Evolutionary conservation across 371 early-diverging fungal species (phyloP).

Genomic region (Rhizopus sp.): DNA sequence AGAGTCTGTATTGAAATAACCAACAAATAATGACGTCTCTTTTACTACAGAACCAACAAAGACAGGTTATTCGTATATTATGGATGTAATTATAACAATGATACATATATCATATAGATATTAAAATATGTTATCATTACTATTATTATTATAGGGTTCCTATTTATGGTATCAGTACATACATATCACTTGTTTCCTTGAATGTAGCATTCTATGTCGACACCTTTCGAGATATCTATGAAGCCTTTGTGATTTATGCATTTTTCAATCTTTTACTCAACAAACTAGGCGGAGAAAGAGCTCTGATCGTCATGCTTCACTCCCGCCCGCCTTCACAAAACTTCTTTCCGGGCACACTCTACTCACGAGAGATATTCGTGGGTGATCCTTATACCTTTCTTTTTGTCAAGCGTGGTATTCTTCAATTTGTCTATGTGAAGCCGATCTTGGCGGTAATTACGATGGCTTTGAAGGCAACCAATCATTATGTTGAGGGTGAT

Average conservation of each 20-base stretch:
- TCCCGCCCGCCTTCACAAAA: constrained; percentile 77
- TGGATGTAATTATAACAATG: constrained; percentile 69
- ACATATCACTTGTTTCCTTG: constrained; percentile 75
- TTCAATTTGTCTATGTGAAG: constrained; percentile 93
- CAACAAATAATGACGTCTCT: background rate
- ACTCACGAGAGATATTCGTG: constrained; percentile 80
- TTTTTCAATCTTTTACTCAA: constrained; percentile 90
- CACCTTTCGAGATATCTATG: constrained; percentile 92
- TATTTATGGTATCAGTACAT: constrained; percentile 87
- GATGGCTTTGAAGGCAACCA: constrained; percentile 76
- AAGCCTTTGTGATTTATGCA: constrained; percentile 96
- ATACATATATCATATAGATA: background rate
- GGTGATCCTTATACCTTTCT: constrained; percentile 89
- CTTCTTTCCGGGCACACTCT: constrained; percentile 82
- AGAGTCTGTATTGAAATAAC: background rate
- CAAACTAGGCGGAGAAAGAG: constrained; percentile 93
- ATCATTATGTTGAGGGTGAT: constrained; percentile 81
- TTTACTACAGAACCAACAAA: constrained; percentile 69
- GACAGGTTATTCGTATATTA: constrained; percentile 84
- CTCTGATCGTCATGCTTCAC: constrained; percentile 76
- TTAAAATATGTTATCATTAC: constrained; percentile 1
- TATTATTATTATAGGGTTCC: constrained; percentile 69
- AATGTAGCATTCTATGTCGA: constrained; percentile 86
- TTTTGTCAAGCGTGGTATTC: constrained; percentile 87
- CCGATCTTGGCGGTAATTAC: constrained; percentile 81